Evolutionary conservation across 2,329 filamentous ascomycete genomes (phyloP).

Genomic region (Aspergillus caelatus): DNA sequence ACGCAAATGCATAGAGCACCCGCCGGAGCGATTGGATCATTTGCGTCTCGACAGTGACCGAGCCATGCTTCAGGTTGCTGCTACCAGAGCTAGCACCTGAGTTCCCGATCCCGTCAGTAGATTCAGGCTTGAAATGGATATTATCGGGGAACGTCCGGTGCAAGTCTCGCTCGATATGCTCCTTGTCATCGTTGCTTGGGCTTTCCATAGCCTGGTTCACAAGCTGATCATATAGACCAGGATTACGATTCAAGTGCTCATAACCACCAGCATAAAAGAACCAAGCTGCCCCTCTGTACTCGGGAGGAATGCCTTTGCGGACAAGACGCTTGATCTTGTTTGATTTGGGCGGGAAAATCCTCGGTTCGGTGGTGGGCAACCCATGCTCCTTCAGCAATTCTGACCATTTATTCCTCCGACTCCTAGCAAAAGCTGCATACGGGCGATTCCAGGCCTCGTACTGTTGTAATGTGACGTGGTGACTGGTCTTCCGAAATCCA

Average conservation of each 20-base stretch:
- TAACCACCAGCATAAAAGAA: constrained; percentile 94
- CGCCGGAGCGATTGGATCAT: constrained; percentile 81
- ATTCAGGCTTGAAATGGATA: constrained; percentile 76
- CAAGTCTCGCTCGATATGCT: constrained; percentile 90
- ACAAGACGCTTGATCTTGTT: constrained; percentile 88
- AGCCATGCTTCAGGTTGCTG: constrained; percentile 40
- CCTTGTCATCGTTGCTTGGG: constrained; percentile 72
- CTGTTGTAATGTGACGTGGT: constrained; percentile 73
- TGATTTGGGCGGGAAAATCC: constrained; percentile 76
- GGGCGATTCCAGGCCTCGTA: constrained; percentile 79
- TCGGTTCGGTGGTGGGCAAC: constrained; percentile 70
- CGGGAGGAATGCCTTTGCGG: constrained; percentile 88
- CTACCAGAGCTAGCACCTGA: constrained; percentile 30
- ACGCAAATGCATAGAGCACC: constrained; percentile 84
- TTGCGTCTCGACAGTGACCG: constrained; percentile 63
- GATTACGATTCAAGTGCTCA: constrained; percentile 72
- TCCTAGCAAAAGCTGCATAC: constrained; percentile 74
- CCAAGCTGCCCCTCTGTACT: constrained; percentile 95
- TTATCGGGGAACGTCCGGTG: constrained; percentile 96
- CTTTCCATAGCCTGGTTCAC: constrained; percentile 66
- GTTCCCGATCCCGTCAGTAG: constrained; percentile 20
- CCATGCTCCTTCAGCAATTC: constrained; percentile 75
- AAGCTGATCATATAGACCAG: constrained; percentile 74
- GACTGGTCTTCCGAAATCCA: constrained; percentile 86
- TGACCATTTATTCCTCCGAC: constrained; percentile 80